phyloP scores from a whole-genome alignment of 225 moss, liverwort and hornwort genomes.

The Marchantia paleacea region DNA sequence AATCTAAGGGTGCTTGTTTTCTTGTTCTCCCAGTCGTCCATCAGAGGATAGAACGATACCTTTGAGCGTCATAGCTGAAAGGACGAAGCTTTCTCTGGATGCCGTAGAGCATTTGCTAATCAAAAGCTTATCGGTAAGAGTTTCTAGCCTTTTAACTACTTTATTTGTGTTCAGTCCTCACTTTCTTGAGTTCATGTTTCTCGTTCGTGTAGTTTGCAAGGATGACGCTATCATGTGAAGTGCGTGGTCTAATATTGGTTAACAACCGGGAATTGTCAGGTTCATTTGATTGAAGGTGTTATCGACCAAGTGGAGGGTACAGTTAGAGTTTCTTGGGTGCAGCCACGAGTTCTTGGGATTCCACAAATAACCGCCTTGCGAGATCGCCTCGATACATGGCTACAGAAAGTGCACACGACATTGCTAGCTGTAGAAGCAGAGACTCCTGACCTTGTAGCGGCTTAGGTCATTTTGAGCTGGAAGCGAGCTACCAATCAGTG shows the following conservation, averaged over 20 bases:
- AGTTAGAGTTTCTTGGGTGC: constrained; percentile 95
- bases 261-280: constrained; percentile 39
- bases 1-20: background rate
- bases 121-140: constrained; percentile 86
- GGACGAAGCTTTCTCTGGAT: constrained; percentile 79
- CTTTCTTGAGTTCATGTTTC: background rate
- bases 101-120: constrained; percentile 96
- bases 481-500: background rate
- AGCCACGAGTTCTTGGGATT: constrained; percentile 96
- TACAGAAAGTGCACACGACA: constrained; percentile 96
- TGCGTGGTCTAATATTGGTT: background rate
- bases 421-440: constrained; percentile 98
- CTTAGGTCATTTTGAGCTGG: constrained; percentile 43
- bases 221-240: background rate
- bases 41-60: constrained; percentile 96
- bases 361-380: constrained; percentile 94
- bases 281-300: constrained; percentile 95
- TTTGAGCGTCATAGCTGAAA: constrained; percentile 82
- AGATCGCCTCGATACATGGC: constrained; percentile 94
- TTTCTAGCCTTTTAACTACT: background rate
- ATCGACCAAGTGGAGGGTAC: constrained; percentile 99
- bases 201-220: background rate
- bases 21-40: constrained; percentile 62
- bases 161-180: background rate
- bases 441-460: constrained; percentile 89